These are phyloP conservation scores for Trypanosoma scelopori DNA, from an alignment of 208 protist genomes.

Conservation along the genomic window DNA sequence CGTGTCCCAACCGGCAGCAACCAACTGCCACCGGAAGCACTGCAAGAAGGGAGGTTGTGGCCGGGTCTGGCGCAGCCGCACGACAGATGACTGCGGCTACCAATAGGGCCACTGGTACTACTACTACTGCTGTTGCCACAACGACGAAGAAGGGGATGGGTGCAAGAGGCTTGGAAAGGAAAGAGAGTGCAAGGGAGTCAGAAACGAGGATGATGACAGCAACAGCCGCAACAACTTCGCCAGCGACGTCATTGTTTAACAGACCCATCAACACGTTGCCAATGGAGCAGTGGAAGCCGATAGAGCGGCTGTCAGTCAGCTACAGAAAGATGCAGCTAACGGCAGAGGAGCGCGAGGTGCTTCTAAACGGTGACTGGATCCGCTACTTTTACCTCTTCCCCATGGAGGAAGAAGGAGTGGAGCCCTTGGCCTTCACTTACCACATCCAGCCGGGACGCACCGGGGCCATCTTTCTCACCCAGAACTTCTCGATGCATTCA, in stretches of 20 bases:
- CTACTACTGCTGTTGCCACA: no score
- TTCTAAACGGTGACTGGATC: conserved; percentile 84
- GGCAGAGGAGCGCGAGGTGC: conserved; percentile 70
- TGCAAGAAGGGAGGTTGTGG: no score
- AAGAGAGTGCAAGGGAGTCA: not conserved
- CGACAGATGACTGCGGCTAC: no score
- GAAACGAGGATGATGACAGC: not conserved
- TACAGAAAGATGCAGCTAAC: conserved; percentile 45
- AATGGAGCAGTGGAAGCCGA: conserved; percentile 73
- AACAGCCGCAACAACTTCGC: not conserved
- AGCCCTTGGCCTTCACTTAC: conserved; percentile 76
- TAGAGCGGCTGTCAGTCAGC: conserved; percentile 57
- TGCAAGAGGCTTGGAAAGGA: not conserved
- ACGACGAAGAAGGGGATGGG: not conserved
- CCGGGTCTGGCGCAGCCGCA: no score
- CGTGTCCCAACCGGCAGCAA: no score
- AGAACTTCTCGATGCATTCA: conserved; percentile 77
- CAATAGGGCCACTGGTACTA: no score
- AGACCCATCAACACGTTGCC: conserved; percentile 44
- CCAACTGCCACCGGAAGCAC: no score
- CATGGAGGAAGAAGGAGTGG: conserved; percentile 29
- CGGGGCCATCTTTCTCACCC: conserved; percentile 76
- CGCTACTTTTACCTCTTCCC: conserved; percentile 85
- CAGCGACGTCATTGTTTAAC: conserved; percentile 16
- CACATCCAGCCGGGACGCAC: conserved; percentile 83